phyloP scores from a whole-genome alignment of 306 rosid genomes.

The Mucuna pruriens region DNA sequence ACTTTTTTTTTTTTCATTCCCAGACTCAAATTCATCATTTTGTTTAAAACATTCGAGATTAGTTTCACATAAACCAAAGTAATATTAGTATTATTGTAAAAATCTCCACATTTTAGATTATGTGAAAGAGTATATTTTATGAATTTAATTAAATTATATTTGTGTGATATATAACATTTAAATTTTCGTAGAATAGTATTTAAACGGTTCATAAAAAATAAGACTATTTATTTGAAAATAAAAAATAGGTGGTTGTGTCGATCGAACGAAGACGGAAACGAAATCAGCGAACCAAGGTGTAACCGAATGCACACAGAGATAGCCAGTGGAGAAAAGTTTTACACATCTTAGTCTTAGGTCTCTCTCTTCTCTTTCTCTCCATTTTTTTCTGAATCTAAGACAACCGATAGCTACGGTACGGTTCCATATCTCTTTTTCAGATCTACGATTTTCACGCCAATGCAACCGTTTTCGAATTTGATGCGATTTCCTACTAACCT shows the following conservation, averaged over 20 bases:
- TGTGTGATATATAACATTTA: no score
- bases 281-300: slow-evolving; percentile 2
- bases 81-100: no score
- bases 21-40: no score
- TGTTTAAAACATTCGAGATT: no score
- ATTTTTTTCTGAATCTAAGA: slow-evolving; percentile 30
- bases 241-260: background rate
- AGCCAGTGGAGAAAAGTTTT: background rate
- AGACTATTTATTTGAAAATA: no score
- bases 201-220: no score
- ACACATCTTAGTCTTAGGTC: background rate
- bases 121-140: no score
- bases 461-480: slow-evolving; percentile 4
- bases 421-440: background rate
- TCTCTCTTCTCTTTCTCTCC: background rate
- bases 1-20: no score
- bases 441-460: slow-evolving; percentile 19
- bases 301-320: no score
- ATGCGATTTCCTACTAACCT: background rate
- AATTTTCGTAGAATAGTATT: no score
- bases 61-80: no score
- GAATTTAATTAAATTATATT: no score
- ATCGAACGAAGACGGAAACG: background rate
- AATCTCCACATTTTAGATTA: background rate
- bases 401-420: slow-evolving; percentile 3